Base-by-base conservation (phyloP, 139 green algal species). In the Chlamydomonas schloesseri region DNA sequence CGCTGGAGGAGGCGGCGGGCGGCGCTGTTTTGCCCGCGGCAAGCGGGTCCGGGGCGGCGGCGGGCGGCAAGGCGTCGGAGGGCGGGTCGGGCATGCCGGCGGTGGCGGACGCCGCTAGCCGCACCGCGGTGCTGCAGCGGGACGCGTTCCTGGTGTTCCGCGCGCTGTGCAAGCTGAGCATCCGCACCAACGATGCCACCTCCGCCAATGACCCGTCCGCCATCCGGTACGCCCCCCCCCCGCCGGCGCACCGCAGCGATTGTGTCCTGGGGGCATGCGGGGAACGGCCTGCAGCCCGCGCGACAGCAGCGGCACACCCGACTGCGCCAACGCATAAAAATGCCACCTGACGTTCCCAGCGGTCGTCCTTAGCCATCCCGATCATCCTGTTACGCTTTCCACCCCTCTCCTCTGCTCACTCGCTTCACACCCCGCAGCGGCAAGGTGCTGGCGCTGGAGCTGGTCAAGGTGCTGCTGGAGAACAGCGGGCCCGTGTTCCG, bases 131-230 rank as follows among this genome's bases (percentile, higher is more conserved):
- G 53, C 90, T 98, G 87, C 88, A 95, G 85, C 95, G 96, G 83
- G 98, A 99, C 82, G 98, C 97, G 8, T 99, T 98, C 92, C 90
- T 99, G 42, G 97, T 99, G 58, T 99, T 99, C 87, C 90, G 98
- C 2, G 96, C 98, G 42, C 94, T 99, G 76, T 99, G 98, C 92
- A 99, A 99, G 92, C 95, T 99, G 64, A 97, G 94, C 73, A 98
- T 98, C 42, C 91, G 95, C 29, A 96, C 92, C 28, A 90, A 91
- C 15, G 93, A 97, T 65, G 75, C 82, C 3, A 74, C 89, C 5
- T 86, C 89, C 0, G 88, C 90, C 29, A 90, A 91, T 29, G 96
- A 99, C 77, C 83, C 92, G 28, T 95, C 94, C 1, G 94, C 94
- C 17, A 79, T 96, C 33, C 85, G 88, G 88, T 89, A 15, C n/a